Evolutionary conservation across 2,329 filamentous ascomycete species (phyloP), one percentile per base, ranked within the genome.

Genomic region (Talaromyces funiculosus): DNA sequence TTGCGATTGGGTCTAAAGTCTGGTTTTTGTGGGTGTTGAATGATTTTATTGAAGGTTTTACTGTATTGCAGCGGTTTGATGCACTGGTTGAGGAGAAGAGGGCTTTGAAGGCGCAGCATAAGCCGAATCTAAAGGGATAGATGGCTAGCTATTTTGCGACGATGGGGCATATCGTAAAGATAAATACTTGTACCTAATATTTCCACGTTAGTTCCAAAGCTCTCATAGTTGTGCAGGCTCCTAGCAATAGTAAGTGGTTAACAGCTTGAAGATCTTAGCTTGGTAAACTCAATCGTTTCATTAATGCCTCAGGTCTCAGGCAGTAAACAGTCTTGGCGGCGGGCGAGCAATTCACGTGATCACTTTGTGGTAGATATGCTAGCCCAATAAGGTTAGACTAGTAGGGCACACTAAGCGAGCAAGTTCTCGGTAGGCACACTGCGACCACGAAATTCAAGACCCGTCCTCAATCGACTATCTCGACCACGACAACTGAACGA

Each of bases 21-120:
- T 87, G 81, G 79, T 83, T 80, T 76, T 67, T 69, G 31, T 87
- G 84, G 84, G 67, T 80, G n/a, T 69, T 69, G 2, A 79, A 77
- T 49, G 77, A 73, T 58, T 78, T 83, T 49, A 71, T 85, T 10
- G 84, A 86, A 65, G 84, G 84, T 0, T 67, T 77, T 47, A 79
- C 79, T 24, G 70, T 77, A 4, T 80, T 79, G 64, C 66, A 70
- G 68, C 78, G 82, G 57, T 79, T 82, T 62, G 74, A 78, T 64
- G 64, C 67, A 16, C 63, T 80, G 60, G 77, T 81, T n/a, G 67
- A 67, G 66, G 67, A 70, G 67, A 75, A 64, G 62, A 74, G 73
- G 68, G 59, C 40, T n/a, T 56, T 70, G 53, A 60, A 65, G 63
- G 57, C 67, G 70, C 65, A 67, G 61, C 53, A 64, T 66, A 61